Percentiles rank a stretch among this genome's conserved stretches.
Evolutionary conservation across 73 alveolate genomes (phyloP).

Genomic region (Paramecium sexaurelia): DNA sequence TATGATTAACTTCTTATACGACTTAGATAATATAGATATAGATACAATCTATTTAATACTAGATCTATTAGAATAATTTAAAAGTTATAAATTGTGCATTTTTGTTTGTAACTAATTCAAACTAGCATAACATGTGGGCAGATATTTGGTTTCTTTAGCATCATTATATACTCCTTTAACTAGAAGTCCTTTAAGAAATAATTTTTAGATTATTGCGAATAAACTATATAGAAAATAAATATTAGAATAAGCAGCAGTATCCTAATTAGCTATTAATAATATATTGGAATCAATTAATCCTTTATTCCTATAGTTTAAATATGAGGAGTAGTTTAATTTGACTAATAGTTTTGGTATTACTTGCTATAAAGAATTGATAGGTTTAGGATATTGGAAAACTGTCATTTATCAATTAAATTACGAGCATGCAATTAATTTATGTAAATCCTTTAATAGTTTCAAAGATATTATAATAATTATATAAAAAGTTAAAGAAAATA

Average conservation of each 20-base stretch:
- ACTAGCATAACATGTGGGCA: constrained; percentile 77
- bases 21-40: constrained; percentile 80
- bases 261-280: constrained; percentile 85
- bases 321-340: background rate
- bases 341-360: constrained; percentile 55
- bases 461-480: background rate
- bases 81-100: constrained; percentile 83
- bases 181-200: constrained; percentile 26
- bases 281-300: constrained; percentile 81
- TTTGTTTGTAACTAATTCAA: constrained; percentile 89
- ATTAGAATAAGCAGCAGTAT: constrained; percentile 73
- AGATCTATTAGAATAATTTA: constrained; percentile 87
- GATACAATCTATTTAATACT: constrained; percentile 78
- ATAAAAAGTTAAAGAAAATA: background rate
- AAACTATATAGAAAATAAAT: constrained; percentile 61
- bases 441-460: constrained; percentile 43
- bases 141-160: constrained; percentile 79
- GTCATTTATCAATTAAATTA: constrained; percentile 42
- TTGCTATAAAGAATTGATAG: constrained; percentile 52
- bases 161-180: constrained; percentile 79
- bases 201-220: background rate
- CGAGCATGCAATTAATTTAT: constrained; percentile 37
- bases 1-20: constrained; percentile 74
- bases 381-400: constrained; percentile 69
- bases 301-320: constrained; percentile 63